Percentiles rank a stretch among this genome's conserved stretches.
Conservation (phyloP, 169 alveolate species). For the Plasmodium vivax region DNA sequence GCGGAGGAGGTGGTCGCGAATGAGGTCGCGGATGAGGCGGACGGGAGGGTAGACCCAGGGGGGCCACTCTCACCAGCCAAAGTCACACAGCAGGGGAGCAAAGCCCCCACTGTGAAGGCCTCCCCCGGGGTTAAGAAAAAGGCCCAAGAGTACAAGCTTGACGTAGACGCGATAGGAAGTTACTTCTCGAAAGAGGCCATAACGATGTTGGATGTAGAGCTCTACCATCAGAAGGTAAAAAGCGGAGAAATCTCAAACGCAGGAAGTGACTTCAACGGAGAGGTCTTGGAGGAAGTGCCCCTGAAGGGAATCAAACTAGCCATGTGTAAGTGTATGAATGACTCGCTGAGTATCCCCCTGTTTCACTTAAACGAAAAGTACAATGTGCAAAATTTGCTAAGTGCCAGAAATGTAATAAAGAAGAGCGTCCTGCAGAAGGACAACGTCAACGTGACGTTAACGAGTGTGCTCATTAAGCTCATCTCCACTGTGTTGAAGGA, state of each 20-base stretch:
- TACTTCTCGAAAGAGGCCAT: conserved; percentile 14
- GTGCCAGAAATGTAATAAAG: conserved; percentile 29
- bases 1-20: neutral
- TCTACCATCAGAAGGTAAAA: conserved; percentile 7
- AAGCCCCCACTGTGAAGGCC: conserved; percentile 8
- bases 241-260: neutral
- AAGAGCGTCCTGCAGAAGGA: conserved; percentile 59
- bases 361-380: conserved; percentile 55
- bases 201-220: conserved; percentile 47
- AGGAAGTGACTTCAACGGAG: neutral
- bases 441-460: conserved; percentile 87
- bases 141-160: conserved; percentile 27
- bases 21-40: neutral
- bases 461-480: conserved; percentile 93
- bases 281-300: conserved; percentile 27
- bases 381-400: conserved; percentile 27
- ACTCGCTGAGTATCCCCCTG: conserved; percentile 39
- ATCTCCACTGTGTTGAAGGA: conserved; percentile 89
- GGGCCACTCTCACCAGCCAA: neutral
- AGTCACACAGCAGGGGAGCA: neutral
- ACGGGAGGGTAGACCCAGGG: neutral
- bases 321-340: conserved; percentile 70
- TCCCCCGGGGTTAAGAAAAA: conserved; percentile 71
- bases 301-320: conserved; percentile 54
- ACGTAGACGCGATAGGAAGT: neutral